Evolutionary conservation across 1,284 basidiomycete species (phyloP).

Genomic region (Fistulina hepatica): DNA sequence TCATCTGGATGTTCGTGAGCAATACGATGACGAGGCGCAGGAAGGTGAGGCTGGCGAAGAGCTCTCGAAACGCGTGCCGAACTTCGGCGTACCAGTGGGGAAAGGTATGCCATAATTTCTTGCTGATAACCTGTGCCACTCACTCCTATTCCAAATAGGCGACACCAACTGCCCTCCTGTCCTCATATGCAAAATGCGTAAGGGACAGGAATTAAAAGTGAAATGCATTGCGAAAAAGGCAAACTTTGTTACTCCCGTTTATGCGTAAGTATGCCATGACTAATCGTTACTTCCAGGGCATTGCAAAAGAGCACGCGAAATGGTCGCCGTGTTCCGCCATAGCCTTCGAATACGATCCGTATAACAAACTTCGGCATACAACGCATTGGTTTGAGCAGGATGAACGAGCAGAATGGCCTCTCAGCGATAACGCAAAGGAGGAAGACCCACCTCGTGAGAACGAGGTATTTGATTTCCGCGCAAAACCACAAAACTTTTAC

Average conservation of each 20-base stretch:
- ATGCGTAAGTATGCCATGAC: slow-evolving; percentile 3
- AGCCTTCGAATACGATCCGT: slow-evolving; percentile 95
- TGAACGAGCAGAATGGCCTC: slow-evolving; percentile 70
- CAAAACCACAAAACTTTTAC: slow-evolving; percentile 83
- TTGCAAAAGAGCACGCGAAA: slow-evolving; percentile 98
- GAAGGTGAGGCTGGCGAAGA: slow-evolving; percentile 51
- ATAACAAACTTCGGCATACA: slow-evolving; percentile 95
- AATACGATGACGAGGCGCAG: slow-evolving; percentile 25
- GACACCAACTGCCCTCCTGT: slow-evolving; percentile 59
- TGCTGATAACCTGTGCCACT: slow-evolving; percentile 2
- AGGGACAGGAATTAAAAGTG: slow-evolving; percentile 86
- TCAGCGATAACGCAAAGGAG: slow-evolving; percentile 71
- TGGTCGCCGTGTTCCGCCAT: slow-evolving; percentile 97
- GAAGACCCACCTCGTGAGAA: slow-evolving; percentile 74
- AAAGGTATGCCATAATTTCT: slow-evolving; percentile 49
- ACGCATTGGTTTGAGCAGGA: slow-evolving; percentile 92
- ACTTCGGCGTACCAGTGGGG: slow-evolving; percentile 81
- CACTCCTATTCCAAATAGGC: slow-evolving; percentile 27
- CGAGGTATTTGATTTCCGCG: slow-evolving; percentile 77
- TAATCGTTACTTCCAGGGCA: slow-evolving; percentile 47
- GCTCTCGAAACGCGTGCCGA: slow-evolving; percentile 57
- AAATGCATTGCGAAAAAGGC: slow-evolving; percentile 89
- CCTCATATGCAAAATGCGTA: slow-evolving; percentile 85
- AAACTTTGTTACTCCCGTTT: slow-evolving; percentile 10
- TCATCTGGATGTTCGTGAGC: slow-evolving; percentile 52